Evolutionary conservation across 164 flowering plant species (phyloP).

Genomic region (Vitis vinifera): ASM3070453v1 NC_081808.1:22788501-22789000

Average conservation of each 20-base stretch:
- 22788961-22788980: neutral
- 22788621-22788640: constrained; percentile 96
- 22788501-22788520: neutral
- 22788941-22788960: neutral
- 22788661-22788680: constrained; percentile 71
- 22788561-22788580: neutral
- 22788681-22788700: constrained; percentile 1
- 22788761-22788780: neutral
- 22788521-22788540: neutral
- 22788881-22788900: too few relatives aligned
- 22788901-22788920: neutral
- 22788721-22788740: neutral
- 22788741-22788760: neutral
- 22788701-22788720: neutral
- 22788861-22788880: too few relatives aligned
- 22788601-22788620: constrained; percentile 98
- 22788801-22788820: neutral
- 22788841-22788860: neutral
- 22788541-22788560: neutral
- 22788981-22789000: neutral
- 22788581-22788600: constrained; percentile 57
- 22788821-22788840: neutral
- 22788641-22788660: constrained; percentile 98
- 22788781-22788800: neutral
- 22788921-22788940: neutral